phyloP scores from a whole-genome alignment of 1,284 basidiomycete genomes.

The Cryptococcus wingfieldii region DNA sequence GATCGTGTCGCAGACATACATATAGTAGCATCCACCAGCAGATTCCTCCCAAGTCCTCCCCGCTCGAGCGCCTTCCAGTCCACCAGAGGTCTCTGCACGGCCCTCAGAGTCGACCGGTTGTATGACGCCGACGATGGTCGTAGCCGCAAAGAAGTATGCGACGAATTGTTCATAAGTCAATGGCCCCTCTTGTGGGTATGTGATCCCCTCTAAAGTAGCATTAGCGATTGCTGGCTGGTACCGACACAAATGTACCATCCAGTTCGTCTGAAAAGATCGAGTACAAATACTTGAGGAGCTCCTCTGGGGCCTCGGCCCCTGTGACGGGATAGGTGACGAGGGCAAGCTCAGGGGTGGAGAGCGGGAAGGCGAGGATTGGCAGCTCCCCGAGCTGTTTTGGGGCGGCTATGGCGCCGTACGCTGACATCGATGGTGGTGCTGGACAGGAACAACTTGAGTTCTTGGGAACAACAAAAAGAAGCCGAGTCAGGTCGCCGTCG shows the following conservation, averaged over 20 bases:
- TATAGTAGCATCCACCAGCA: conserved; percentile 77
- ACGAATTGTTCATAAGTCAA: conserved; percentile 60
- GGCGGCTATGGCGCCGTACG: conserved; percentile 53
- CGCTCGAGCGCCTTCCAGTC: conserved; percentile 33
- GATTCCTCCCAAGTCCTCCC: conserved; percentile 61
- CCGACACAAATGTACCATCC: conserved; percentile 48
- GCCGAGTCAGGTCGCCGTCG: too few species aligned
- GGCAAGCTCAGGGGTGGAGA: conserved; percentile 28
- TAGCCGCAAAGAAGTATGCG: conserved; percentile 65
- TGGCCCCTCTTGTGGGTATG: conserved; percentile 74
- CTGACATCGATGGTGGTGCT: conserved; percentile 28
- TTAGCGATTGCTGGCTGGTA: neutral
- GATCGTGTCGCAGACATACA: conserved; percentile 46
- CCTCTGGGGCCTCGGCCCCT: conserved; percentile 53
- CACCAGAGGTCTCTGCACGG: conserved; percentile 10
- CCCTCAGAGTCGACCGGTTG: conserved; percentile 24
- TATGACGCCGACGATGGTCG: conserved; percentile 68
- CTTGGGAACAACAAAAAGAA: too few species aligned
- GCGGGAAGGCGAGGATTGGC: conserved; percentile 41
- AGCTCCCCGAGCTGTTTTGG: conserved; percentile 36
- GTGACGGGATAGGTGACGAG: conserved; percentile 63
- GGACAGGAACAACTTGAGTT: too few species aligned
- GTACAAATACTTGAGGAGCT: conserved; percentile 62
- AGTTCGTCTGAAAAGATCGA: conserved; percentile 64
- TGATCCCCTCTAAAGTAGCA: conserved; percentile 54